Evolutionary conservation across 2,329 filamentous ascomycete genomes (phyloP).

Genomic region (Penicillium sp.): DNA sequence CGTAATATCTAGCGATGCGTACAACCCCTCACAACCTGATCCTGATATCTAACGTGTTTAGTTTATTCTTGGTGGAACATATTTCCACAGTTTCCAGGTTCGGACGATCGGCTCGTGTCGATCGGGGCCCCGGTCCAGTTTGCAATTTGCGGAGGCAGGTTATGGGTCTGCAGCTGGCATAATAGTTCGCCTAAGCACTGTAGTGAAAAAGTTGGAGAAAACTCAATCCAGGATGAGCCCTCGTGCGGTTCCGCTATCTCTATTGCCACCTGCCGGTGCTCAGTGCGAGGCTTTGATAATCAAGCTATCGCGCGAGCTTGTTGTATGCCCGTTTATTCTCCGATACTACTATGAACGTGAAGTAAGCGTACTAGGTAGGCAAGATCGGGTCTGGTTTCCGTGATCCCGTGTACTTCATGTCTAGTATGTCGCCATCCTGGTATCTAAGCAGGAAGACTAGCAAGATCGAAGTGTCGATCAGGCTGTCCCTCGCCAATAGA

Average conservation of each 20-base stretch:
- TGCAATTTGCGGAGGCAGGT: not conserved
- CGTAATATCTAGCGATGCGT: not conserved
- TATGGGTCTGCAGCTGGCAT: not conserved
- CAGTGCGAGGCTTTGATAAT: not conserved
- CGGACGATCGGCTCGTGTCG: not conserved
- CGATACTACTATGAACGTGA: not conserved
- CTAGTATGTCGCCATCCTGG: not conserved
- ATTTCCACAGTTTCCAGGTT: not conserved
- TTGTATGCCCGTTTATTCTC: too few species aligned
- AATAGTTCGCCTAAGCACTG: not conserved
- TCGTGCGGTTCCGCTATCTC: not conserved
- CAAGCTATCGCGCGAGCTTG: not conserved
- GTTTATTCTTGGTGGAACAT: not conserved
- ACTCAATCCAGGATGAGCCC: not conserved
- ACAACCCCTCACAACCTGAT: not conserved
- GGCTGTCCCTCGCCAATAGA: not conserved
- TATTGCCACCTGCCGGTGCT: not conserved
- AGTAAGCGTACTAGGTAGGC: not conserved
- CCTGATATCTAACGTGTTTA: not conserved
- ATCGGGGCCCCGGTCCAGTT: not conserved
- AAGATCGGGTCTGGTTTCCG: not conserved
- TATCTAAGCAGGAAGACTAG: not conserved
- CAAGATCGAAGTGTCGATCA: not conserved
- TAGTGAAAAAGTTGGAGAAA: not conserved
- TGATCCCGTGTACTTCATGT: not conserved